phyloP scores from a whole-genome alignment of 768 basidiomycete genomes.

The Phlebiopsis flavidoalba region DNA sequence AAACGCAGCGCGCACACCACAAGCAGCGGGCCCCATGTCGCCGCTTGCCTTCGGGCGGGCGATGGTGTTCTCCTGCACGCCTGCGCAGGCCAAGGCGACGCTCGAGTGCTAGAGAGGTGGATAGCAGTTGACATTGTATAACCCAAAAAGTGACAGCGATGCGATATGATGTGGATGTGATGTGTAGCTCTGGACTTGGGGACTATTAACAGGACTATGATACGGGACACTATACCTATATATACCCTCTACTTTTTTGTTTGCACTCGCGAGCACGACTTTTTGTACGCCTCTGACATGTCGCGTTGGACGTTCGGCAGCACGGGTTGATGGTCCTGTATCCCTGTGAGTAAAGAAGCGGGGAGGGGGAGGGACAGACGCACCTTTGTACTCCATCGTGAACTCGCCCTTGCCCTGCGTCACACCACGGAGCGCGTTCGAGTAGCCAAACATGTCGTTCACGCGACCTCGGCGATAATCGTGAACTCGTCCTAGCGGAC shows the following conservation, averaged over 20 bases:
- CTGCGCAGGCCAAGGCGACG: too few relatives aligned
- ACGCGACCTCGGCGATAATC: slow-evolving; percentile 85
- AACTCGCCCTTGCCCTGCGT: slow-evolving; percentile 95
- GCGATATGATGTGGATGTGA: not conserved
- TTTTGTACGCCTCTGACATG: slow-evolving; percentile 81
- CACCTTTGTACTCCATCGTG: slow-evolving; percentile 76
- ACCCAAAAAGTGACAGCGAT: not conserved
- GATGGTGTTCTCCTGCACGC: not conserved
- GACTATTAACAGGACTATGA: not conserved
- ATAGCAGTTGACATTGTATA: too few relatives aligned
- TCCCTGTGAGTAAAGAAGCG: not conserved
- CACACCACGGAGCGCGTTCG: slow-evolving; percentile 84
- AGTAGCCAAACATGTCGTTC: slow-evolving; percentile 99
- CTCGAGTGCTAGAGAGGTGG: too few relatives aligned
- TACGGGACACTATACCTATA: not conserved
- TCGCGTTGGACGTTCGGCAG: slow-evolving; percentile 85
- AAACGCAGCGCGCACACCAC: not conserved
- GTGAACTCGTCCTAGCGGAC: slow-evolving; percentile 97
- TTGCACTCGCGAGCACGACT: slow-evolving; percentile 57
- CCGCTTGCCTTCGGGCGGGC: not conserved
- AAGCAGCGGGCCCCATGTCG: not conserved
- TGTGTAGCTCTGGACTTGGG: not conserved
- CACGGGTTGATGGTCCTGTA: slow-evolving; percentile 74
- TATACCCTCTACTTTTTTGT: slow-evolving; percentile 54
- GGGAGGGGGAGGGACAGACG: slow-evolving; percentile 13